Evolutionary conservation across 2,329 filamentous ascomycete genomes (phyloP).

Genomic region (Scedosporium apiospermum): DNA sequence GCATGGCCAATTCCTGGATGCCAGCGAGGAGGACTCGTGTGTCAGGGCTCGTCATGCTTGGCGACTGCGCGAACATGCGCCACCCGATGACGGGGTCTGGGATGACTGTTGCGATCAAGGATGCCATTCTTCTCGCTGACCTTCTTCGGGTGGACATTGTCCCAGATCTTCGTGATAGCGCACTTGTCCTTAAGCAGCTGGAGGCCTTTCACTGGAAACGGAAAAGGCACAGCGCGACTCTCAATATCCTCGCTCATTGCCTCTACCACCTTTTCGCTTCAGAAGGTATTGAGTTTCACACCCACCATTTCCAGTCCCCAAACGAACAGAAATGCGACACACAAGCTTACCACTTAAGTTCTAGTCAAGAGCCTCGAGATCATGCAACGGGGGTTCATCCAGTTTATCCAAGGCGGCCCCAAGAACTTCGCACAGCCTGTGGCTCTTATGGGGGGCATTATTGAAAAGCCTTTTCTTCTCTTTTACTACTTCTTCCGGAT

Average conservation of each 20-base stretch:
- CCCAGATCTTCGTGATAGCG: background rate
- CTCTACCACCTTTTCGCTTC: background rate
- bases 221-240: background rate
- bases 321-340: background rate
- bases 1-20: background rate
- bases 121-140: background rate
- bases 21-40: background rate
- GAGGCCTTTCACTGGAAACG: background rate
- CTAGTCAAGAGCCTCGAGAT: background rate
- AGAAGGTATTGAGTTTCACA: background rate
- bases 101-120: background rate
- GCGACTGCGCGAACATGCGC: background rate
- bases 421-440: background rate
- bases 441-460: background rate
- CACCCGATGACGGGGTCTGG: background rate
- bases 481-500: background rate
- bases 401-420: background rate
- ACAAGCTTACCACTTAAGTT: too few relatives aligned
- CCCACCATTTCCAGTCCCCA: background rate
- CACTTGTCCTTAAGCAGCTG: background rate
- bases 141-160: background rate
- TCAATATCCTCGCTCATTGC: background rate
- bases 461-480: background rate
- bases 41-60: background rate
- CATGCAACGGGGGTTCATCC: background rate